These are phyloP conservation scores for Penicillium rolfsii DNA, from an alignment of 2,329 filamentous ascomycete genomes.

Conservation along the genomic window DNA sequence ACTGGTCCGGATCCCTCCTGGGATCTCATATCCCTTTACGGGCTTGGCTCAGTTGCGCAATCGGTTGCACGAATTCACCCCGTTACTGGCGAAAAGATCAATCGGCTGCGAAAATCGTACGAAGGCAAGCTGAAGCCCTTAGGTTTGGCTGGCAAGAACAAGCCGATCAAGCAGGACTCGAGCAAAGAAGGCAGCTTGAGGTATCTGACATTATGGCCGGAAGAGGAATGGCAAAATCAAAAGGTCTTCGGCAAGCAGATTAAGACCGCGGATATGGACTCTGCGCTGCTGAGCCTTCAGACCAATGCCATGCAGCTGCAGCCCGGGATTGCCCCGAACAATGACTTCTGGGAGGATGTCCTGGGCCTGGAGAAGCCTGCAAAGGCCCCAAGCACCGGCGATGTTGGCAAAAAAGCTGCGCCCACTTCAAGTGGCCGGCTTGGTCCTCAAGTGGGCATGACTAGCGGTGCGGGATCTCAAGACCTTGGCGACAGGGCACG, in stretches of 20 bases:
- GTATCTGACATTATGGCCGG: slow-evolving; percentile 52
- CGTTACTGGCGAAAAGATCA: slow-evolving; percentile 66
- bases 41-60: slow-evolving; percentile 58
- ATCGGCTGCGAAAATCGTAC: slow-evolving; percentile 62
- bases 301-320: slow-evolving; percentile 53
- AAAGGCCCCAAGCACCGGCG: slow-evolving; percentile 38
- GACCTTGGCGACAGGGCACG: slow-evolving; percentile 42
- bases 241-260: slow-evolving; percentile 53
- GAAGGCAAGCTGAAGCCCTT: slow-evolving; percentile 55
- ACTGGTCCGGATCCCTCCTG: slow-evolving; percentile 61
- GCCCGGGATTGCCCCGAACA: slow-evolving; percentile 50
- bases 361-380: slow-evolving; percentile 53
- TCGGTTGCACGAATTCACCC: slow-evolving; percentile 64
- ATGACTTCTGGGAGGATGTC: slow-evolving; percentile 54
- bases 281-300: slow-evolving; percentile 46
- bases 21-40: slow-evolving; percentile 63
- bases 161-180: slow-evolving; percentile 50
- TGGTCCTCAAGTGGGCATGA: slow-evolving; percentile 34
- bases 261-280: slow-evolving; percentile 47
- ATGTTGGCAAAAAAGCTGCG: slow-evolving; percentile 36
- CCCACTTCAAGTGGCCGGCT: slow-evolving; percentile 30
- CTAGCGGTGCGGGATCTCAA: slow-evolving; percentile 29
- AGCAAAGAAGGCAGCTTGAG: slow-evolving; percentile 44
- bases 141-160: slow-evolving; percentile 53
- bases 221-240: slow-evolving; percentile 56